Base-by-base conservation (phyloP, 179 eudicot genomes). In the Vitellaria paradoxa region DNA sequence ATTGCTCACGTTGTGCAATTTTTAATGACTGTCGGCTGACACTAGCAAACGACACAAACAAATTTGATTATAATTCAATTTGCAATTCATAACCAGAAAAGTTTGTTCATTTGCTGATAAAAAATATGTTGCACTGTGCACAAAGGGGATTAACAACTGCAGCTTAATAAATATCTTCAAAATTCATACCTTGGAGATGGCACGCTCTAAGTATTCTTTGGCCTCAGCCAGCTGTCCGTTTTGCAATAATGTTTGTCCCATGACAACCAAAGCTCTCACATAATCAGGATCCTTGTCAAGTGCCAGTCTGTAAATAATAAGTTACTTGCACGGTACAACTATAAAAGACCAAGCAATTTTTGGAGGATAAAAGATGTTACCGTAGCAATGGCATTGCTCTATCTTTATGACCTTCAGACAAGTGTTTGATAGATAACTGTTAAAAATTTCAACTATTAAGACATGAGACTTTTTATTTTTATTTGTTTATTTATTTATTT, bases 211-310 rank as follows among this genome's bases (percentile, higher is more conserved):
- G 83, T 85, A 84, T 68, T 89, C 97, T 74, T 63, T 77, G 70
- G 97, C 98, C 74, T 91, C 89, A 67, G 82, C 83, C 49, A 62
- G 81, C 76, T 70, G 76, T 68, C 85, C 88, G 72, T 80, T 82
- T 66, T 86, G 86, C 79, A 90, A 13, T 78, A 87, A 82, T 76
- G 78, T 67, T 79, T 90, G 89, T 24, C 97, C 99, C 93, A 96
- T 73, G 21, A 88, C 70, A 63, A 88, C 77, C 88, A 88, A 80
- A 46, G 97, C 97, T 84, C 85, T 82, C 45, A 80, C 91, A 75
- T 89, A 82, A 77, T 91, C 96, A 56, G 96, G 97, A 85, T 93
- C 97, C 84, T 93, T 93, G 68, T 87, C 88, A 70, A 96, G 89
- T 70, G 96, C 97, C 76, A 86, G 67, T 84, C 99, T 93, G 87